These are phyloP conservation scores for Populus euphratica DNA, from an alignment of 345 rosid genomes.

Conservation along the genomic window DNA sequence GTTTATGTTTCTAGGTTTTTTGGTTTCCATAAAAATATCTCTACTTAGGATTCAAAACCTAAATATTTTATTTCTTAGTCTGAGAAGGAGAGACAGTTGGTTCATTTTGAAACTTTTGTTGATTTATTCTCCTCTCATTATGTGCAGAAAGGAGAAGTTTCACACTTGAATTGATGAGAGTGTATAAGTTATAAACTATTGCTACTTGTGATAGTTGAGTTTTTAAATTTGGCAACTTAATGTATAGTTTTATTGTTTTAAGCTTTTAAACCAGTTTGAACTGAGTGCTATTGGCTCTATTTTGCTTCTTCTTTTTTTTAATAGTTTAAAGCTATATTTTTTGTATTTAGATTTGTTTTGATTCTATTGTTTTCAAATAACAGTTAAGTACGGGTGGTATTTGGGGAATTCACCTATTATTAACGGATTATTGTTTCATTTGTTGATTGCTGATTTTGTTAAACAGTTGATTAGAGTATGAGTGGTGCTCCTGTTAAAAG, in stretches of 20 bases:
- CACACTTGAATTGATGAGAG: not conserved
- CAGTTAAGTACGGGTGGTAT: not conserved
- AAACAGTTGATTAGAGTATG: constrained; percentile 7
- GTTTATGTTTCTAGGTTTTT: not conserved
- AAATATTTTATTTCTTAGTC: not conserved
- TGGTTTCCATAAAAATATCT: not conserved
- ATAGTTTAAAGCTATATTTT: not conserved
- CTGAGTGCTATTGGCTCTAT: not conserved
- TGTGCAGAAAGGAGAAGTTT: not conserved
- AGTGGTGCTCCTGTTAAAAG: constrained; percentile 43
- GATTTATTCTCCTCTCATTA: not conserved
- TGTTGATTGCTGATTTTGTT: not conserved
- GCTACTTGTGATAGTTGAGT: not conserved
- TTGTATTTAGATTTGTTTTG: not conserved
- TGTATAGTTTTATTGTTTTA: not conserved
- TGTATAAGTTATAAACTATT: not conserved
- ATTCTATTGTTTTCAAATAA: no score
- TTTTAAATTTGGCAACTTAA: not conserved
- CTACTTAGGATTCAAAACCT: not conserved
- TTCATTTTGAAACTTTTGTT: not conserved
- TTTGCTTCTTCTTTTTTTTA: not conserved
- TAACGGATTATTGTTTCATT: not conserved
- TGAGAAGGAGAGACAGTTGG: not conserved
- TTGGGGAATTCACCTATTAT: not conserved
- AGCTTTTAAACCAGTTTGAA: not conserved